Percentiles rank a stretch among this genome's conserved stretches.
These are phyloP conservation scores for Chaetomiaceae sp. DNA, from an alignment of 2,329 filamentous ascomycete genomes.

Conservation along the genomic window DNA sequence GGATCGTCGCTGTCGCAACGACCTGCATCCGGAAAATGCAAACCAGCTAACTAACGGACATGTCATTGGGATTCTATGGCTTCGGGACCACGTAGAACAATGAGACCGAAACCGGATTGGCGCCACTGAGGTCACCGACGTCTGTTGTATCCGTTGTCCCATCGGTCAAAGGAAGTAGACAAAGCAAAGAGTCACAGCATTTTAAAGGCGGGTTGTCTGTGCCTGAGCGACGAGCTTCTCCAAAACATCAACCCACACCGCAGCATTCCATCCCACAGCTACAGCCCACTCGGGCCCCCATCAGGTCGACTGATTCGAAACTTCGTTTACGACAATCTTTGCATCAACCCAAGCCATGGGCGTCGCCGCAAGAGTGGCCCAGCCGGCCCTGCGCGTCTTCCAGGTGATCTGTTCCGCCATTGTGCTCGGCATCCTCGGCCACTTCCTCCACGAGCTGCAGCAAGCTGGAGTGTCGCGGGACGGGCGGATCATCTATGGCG, in stretches of 20 bases:
- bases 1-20: too few relatives aligned
- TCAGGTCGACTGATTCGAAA: too few relatives aligned
- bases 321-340: too few relatives aligned
- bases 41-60: too few relatives aligned
- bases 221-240: neutral
- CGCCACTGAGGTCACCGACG: neutral
- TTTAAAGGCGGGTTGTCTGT: neutral
- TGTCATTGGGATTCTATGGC: too few relatives aligned
- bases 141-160: neutral
- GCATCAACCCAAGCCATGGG: slow-evolving; percentile 12
- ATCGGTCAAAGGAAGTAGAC: neutral
- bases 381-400: slow-evolving; percentile 14
- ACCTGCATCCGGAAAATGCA: neutral
- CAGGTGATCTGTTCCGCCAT: slow-evolving; percentile 19
- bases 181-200: neutral
- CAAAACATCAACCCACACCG: neutral
- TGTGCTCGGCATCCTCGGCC: slow-evolving; percentile 16
- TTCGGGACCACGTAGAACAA: neutral
- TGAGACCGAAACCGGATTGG: neutral
- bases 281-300: too few relatives aligned
- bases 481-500: slow-evolving; percentile 16
- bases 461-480: slow-evolving; percentile 9
- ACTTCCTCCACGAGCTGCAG: slow-evolving; percentile 11
- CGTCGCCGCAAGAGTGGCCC: slow-evolving; percentile 2
- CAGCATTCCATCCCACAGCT: too few relatives aligned